phyloP scores from a whole-genome alignment of 352 stramenopile genomes.

The Phytopythium aichiense region DNA sequence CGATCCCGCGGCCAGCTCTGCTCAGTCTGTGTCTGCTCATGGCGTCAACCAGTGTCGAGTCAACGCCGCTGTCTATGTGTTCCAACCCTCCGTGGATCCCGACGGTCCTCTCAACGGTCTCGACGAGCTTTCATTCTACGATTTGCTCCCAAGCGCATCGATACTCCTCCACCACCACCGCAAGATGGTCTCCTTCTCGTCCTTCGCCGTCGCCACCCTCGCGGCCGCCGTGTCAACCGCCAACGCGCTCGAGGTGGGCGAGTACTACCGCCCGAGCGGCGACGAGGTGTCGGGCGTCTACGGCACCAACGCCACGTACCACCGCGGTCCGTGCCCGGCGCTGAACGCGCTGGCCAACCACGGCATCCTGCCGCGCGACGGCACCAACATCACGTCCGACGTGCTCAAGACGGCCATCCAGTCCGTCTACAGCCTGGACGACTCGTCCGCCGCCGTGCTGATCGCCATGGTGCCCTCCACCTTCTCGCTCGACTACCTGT shows the following conservation, averaged over 20 bases:
- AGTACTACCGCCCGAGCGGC: constrained; percentile 29
- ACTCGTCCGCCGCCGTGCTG: constrained; percentile 13
- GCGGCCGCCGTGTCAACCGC: constrained; percentile 8
- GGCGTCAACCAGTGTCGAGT: no score
- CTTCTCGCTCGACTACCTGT: constrained; percentile 26
- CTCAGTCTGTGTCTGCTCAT: no score
- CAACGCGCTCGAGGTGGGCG: constrained; percentile 15
- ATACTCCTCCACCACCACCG: neutral
- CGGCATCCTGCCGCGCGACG: constrained; percentile 38
- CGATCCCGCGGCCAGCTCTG: no score
- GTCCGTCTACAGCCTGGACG: constrained; percentile 26
- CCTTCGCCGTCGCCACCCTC: constrained; percentile 7
- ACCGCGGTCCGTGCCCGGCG: constrained; percentile 31
- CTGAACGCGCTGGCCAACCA: constrained; percentile 54
- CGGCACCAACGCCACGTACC: constrained; percentile 24
- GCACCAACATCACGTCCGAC: constrained; percentile 32
- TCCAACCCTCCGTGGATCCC: neutral
- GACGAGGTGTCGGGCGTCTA: constrained; percentile 21
- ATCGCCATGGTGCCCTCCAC: constrained; percentile 15
- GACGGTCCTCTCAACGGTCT: neutral
- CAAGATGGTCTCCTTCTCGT: constrained; percentile 12
- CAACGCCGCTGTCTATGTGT: no score
- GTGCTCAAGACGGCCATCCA: constrained; percentile 17
- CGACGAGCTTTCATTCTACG: neutral
- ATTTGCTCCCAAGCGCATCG: constrained; percentile 1